phyloP scores from a whole-genome alignment of 2,329 filamentous ascomycete species.

The Saccharata proteae region DNA sequence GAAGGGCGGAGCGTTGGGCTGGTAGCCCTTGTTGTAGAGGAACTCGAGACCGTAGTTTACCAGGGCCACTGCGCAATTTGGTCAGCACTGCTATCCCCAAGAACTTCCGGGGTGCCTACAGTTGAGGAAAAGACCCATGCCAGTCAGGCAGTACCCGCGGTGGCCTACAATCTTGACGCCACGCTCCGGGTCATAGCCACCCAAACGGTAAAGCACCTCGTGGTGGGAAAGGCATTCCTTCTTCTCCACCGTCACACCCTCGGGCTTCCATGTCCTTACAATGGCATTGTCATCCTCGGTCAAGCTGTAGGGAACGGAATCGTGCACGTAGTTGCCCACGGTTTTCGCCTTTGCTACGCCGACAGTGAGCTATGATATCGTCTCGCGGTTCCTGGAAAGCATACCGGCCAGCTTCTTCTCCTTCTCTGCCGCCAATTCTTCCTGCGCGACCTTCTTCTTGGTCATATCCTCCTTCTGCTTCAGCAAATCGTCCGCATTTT shows the following conservation, averaged over 20 bases:
- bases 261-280: conserved; percentile 68
- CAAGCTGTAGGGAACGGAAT: conserved; percentile 69
- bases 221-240: conserved; percentile 77
- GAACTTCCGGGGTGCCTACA: conserved; percentile 1
- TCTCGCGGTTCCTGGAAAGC: not conserved
- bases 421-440: conserved; percentile 64
- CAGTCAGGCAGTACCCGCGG: conserved; percentile 81
- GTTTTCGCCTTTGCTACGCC: conserved; percentile 55
- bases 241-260: conserved; percentile 62
- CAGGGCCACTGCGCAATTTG: conserved; percentile 61
- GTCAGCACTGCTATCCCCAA: not conserved
- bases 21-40: conserved; percentile 69
- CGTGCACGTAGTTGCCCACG: conserved; percentile 86
- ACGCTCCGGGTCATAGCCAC: conserved; percentile 86
- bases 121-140: conserved; percentile 83
- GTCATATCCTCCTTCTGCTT: conserved; percentile 66
- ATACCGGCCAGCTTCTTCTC: conserved; percentile 52
- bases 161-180: conserved; percentile 88
- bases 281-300: conserved; percentile 81
- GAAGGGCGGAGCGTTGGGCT: conserved; percentile 61
- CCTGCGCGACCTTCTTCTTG: conserved; percentile 68
- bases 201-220: conserved; percentile 76
- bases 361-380: not conserved
- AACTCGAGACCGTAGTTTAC: conserved; percentile 94
- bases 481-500: conserved; percentile 70